Conservation (phyloP, 495 filamentous ascomycete genomes). For the Aspergillus carlsbadensis region DNA sequence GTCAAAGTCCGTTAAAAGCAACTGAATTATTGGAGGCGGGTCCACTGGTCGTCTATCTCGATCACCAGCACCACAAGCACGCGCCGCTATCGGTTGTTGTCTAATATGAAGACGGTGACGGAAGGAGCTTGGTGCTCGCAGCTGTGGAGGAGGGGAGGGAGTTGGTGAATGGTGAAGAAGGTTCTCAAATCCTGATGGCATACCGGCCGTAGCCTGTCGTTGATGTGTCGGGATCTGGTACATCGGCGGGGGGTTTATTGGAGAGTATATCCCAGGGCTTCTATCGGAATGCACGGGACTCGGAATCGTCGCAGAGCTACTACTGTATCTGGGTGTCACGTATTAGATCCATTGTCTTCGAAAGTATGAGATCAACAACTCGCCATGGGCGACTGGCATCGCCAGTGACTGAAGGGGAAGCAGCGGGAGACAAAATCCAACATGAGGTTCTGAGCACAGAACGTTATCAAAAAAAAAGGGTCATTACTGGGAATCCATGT, state of each 20-base stretch:
- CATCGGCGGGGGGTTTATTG: slow-evolving; percentile 14
- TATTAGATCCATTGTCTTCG: slow-evolving; percentile 14
- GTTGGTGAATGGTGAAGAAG: slow-evolving; percentile 39
- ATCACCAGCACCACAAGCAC: slow-evolving; percentile 93
- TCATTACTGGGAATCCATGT: slow-evolving; percentile 43
- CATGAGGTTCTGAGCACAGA: background rate
- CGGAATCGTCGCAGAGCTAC: slow-evolving; percentile 30
- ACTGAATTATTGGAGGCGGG: slow-evolving; percentile 90
- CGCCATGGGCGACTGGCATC: background rate
- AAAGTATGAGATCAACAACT: background rate
- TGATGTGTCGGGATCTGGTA: slow-evolving; percentile 15
- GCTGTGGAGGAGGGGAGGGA: slow-evolving; percentile 24
- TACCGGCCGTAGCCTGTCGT: slow-evolving; percentile 28
- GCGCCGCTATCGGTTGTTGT: slow-evolving; percentile 86
- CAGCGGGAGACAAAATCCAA: background rate
- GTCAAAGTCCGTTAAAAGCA: slow-evolving; percentile 68
- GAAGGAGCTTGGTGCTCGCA: slow-evolving; percentile 24
- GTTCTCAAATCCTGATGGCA: slow-evolving; percentile 43
- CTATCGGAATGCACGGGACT: slow-evolving; percentile 39
- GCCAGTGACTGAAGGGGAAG: background rate
- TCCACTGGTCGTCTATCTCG: slow-evolving; percentile 91
- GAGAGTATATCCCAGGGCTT: slow-evolving; percentile 21
- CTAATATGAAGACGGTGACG: slow-evolving; percentile 68
- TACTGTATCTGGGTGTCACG: slow-evolving; percentile 26
- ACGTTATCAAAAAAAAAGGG: slow-evolving; percentile 5